These are phyloP conservation scores for Globisporangium carolinianum DNA, from an alignment of 352 stramenopile species.

Conservation along the genomic window DNA sequence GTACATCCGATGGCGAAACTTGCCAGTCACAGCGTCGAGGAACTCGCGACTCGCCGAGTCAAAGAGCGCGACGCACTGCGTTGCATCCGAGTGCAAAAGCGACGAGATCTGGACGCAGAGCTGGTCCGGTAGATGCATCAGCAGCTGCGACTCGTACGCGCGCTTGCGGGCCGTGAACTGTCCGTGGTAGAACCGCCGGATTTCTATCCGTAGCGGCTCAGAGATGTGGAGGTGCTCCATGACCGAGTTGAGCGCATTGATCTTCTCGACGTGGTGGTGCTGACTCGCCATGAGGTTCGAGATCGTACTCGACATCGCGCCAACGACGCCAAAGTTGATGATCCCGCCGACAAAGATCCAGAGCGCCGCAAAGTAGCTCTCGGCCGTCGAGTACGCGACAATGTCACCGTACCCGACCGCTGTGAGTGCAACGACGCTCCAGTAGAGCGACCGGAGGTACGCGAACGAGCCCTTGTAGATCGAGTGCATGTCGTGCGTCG, in stretches of 20 bases:
- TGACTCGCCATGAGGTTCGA: constrained; percentile 54
- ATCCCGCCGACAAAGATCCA: constrained; percentile 75
- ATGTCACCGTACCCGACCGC: constrained; percentile 74
- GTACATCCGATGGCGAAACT: constrained; percentile 66
- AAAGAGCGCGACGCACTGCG: constrained; percentile 51
- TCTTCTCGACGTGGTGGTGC: constrained; percentile 60
- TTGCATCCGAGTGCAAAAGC: constrained; percentile 52
- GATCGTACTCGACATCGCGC: constrained; percentile 77
- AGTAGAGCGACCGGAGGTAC: constrained; percentile 70
- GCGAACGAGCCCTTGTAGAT: constrained; percentile 47
- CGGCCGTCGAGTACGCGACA: constrained; percentile 56
- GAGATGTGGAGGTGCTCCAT: constrained; percentile 58
- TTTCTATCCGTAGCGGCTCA: constrained; percentile 41
- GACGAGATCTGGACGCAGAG: constrained; percentile 73
- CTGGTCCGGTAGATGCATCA: constrained; percentile 61
- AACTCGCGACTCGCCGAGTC: constrained; percentile 58
- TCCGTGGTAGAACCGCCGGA: constrained; percentile 69
- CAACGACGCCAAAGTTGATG: constrained; percentile 74
- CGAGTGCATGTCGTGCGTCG: constrained; percentile 27
- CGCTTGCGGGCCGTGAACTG: constrained; percentile 52
- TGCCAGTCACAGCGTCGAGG: constrained; percentile 69
- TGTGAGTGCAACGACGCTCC: constrained; percentile 65
- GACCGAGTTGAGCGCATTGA: constrained; percentile 57
- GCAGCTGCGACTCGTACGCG: constrained; percentile 62
- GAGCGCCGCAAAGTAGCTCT: constrained; percentile 61